Evolutionary conservation across 257 asterid species (phyloP).

Genomic region (Verbascum thapsus): DNA sequence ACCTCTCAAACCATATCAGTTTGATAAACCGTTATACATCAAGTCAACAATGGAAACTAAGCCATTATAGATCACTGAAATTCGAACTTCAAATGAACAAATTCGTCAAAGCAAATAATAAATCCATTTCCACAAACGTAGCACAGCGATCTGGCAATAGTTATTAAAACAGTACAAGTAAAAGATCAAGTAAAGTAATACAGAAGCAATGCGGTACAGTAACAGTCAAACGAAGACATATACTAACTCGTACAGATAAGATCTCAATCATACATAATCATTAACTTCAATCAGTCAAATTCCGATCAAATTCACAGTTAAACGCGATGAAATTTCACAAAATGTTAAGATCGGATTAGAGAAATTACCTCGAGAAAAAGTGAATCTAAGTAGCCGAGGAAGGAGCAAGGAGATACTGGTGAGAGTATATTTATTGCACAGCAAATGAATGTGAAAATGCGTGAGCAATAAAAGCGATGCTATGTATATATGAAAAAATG

Average conservation of each 20-base stretch:
- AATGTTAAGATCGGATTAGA: constrained; percentile 5
- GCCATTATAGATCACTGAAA: constrained; percentile 22
- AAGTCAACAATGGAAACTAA: constrained; percentile 1
- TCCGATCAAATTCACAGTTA: constrained; percentile 27
- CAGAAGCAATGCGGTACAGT: neutral
- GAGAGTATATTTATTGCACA: constrained; percentile 11
- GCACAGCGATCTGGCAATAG: constrained; percentile 21
- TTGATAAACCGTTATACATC: neutral
- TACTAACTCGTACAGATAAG: constrained; percentile 22
- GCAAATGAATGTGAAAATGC: constrained; percentile 15
- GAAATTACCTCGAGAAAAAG: constrained; percentile 37
- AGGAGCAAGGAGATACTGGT: constrained; percentile 30
- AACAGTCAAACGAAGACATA: neutral
- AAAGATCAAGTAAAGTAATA: neutral
- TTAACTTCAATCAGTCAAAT: constrained; percentile 18
- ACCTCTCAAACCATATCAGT: constrained; percentile 11
- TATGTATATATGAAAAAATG: neutral
- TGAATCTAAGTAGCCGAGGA: constrained; percentile 26
- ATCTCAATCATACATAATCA: constrained; percentile 32
- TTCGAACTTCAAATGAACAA: constrained; percentile 5
- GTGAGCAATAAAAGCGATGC: neutral
- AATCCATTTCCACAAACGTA: constrained; percentile 1
- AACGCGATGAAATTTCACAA: neutral
- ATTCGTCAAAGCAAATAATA: neutral
- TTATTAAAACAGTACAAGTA: neutral